Evolutionary conservation across 192 early-diverging fungal species (phyloP).

Genomic region (Backusella luteola): DNA sequence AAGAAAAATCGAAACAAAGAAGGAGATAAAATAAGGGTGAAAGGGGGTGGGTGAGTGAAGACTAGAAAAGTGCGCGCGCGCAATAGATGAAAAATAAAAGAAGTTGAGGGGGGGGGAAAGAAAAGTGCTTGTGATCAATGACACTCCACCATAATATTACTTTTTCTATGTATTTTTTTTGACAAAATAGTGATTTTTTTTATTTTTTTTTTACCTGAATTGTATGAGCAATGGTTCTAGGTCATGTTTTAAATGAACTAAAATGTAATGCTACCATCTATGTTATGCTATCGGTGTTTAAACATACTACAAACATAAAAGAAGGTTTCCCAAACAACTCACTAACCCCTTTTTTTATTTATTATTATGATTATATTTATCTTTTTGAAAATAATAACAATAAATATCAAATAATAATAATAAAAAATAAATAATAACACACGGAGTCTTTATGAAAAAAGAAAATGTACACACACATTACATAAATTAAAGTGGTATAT

Average conservation of each 20-base stretch:
- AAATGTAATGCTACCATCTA: not conserved
- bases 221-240: not conserved
- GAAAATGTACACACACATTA: not conserved
- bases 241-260: not conserved
- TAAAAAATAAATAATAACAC: not conserved
- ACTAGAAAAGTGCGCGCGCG: not conserved
- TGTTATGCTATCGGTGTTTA: conserved; percentile 4
- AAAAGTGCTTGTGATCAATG: not conserved
- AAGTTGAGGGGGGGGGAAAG: not conserved
- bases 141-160: not conserved
- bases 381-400: not conserved
- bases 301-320: not conserved
- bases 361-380: not conserved
- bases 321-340: not conserved
- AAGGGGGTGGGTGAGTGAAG: not conserved
- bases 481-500: conserved; percentile 1
- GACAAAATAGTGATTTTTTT: not conserved
- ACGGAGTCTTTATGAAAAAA: conserved; percentile 7
- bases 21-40: conserved; percentile 16
- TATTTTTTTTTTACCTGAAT: not conserved
- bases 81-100: not conserved
- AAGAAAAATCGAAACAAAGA: conserved; percentile 12
- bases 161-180: not conserved
- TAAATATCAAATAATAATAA: not conserved
- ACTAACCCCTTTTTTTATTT: not conserved